Evolutionary conservation across 1,284 basidiomycete genomes (phyloP).

Genomic region (Neotropicomus parvogracilis): DNA sequence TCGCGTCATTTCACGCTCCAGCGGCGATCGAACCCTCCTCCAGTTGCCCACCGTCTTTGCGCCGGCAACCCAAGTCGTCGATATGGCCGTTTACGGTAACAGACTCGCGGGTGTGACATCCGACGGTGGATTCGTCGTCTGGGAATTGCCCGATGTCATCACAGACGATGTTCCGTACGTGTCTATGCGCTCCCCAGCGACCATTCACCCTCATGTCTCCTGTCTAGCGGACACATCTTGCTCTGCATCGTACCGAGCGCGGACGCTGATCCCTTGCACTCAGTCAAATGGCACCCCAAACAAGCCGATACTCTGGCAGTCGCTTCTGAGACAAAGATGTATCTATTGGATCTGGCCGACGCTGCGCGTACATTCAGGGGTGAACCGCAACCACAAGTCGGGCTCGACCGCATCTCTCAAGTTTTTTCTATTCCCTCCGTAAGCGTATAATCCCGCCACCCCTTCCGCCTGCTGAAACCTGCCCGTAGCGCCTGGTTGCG

Average conservation of each 20-base stretch:
- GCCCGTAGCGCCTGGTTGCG: slow-evolving; percentile 61
- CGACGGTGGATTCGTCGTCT: slow-evolving; percentile 81
- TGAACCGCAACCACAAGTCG: slow-evolving; percentile 60
- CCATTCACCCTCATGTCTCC: slow-evolving; percentile 12
- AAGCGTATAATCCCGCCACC: slow-evolving; percentile 26
- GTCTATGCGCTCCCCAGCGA: neutral
- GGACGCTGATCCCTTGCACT: slow-evolving; percentile 60
- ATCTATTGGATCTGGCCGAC: slow-evolving; percentile 66
- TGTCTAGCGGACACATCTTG: slow-evolving; percentile 57
- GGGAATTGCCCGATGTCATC: slow-evolving; percentile 77
- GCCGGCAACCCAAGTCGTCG: slow-evolving; percentile 59
- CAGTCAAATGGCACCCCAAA: slow-evolving; percentile 81
- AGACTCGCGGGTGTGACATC: slow-evolving; percentile 78
- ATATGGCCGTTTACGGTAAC: slow-evolving; percentile 81
- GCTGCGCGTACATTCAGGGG: slow-evolving; percentile 54
- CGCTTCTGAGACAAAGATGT: slow-evolving; percentile 69
- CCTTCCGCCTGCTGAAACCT: slow-evolving; percentile 8
- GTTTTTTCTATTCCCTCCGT: slow-evolving; percentile 67
- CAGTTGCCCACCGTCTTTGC: slow-evolving; percentile 68
- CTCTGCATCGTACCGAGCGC: slow-evolving; percentile 63
- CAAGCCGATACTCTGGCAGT: slow-evolving; percentile 73
- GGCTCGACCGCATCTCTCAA: slow-evolving; percentile 62
- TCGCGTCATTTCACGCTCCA: slow-evolving; percentile 78
- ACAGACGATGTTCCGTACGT: slow-evolving; percentile 80
- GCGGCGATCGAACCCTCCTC: slow-evolving; percentile 77